A percentile compares a stretch with the other conserved stretches of the same genome.
These are phyloP conservation scores for Thyridium curvatum DNA, from an alignment of 2,329 filamentous ascomycete genomes.

Conservation along the genomic window DNA sequence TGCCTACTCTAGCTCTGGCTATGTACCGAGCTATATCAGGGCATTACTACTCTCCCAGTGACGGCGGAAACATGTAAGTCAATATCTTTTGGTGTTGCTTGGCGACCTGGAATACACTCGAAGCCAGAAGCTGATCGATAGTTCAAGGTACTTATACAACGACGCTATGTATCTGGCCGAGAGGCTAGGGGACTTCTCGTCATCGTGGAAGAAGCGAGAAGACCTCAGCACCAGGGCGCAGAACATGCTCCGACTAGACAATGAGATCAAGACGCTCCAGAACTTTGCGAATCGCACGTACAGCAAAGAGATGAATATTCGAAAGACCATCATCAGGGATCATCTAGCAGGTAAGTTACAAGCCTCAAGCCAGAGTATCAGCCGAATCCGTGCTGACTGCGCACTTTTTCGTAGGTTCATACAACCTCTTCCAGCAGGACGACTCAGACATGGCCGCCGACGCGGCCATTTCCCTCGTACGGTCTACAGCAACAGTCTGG, in stretches of 20 bases:
- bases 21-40: conserved; percentile 74
- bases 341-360: conserved; percentile 43
- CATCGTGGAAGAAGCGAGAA: conserved; percentile 45
- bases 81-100: no score
- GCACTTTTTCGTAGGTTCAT: no score
- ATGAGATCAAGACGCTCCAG: conserved; percentile 52
- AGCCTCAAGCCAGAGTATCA: no score
- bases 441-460: conserved; percentile 47
- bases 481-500: conserved; percentile 49
- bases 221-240: conserved; percentile 45
- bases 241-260: conserved; percentile 51
- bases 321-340: conserved; percentile 56
- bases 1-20: conserved; percentile 69
- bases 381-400: no score
- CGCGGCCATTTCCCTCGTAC: conserved; percentile 44
- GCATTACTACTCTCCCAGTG: conserved; percentile 61
- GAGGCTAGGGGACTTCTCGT: conserved; percentile 41
- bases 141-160: conserved; percentile 58
- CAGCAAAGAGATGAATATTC: conserved; percentile 51
- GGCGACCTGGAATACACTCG: no score
- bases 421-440: conserved; percentile 53
- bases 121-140: conserved; percentile 11
- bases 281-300: conserved; percentile 58
- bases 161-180: conserved; percentile 60
- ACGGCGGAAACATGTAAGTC: conserved; percentile 58